phyloP scores from a whole-genome alignment of 169 alveolate species.

The Besnoitia besnoiti region DNA sequence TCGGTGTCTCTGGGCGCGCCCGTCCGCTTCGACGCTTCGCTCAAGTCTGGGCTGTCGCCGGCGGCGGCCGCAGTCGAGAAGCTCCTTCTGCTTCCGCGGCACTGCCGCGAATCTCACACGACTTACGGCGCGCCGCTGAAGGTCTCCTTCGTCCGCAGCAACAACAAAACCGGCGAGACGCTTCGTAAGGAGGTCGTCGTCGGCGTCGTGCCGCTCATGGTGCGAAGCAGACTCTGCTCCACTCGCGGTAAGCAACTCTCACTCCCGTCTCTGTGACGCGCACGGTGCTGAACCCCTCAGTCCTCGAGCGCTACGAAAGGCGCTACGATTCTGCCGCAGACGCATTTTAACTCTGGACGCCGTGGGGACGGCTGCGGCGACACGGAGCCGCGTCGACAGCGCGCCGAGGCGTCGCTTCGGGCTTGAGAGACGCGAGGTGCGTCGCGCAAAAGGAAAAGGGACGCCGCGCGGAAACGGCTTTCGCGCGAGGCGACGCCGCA shows the following conservation, averaged over 20 bases:
- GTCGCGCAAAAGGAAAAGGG: too few relatives aligned
- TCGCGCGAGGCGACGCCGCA: too few relatives aligned
- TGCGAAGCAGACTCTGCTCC: conserved; percentile 92
- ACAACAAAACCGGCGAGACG: conserved; percentile 48
- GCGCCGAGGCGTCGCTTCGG: too few relatives aligned
- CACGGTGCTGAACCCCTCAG: too few relatives aligned
- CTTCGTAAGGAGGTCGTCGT: conserved; percentile 74
- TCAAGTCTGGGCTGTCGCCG: background rate
- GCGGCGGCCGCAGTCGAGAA: background rate
- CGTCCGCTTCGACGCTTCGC: background rate
- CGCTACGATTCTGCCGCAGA: too few relatives aligned
- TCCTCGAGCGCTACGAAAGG: too few relatives aligned
- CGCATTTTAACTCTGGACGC: too few relatives aligned
- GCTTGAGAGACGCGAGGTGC: too few relatives aligned
- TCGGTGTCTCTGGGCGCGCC: conserved; percentile 43
- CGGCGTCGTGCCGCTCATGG: conserved; percentile 98
- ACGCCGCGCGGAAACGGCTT: too few relatives aligned
- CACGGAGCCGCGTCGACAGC: too few relatives aligned
- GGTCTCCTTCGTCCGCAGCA: conserved; percentile 48
- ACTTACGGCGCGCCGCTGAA: conserved; percentile 71
- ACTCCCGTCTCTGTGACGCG: too few relatives aligned
- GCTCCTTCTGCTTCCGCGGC: conserved; percentile 57
- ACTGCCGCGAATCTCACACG: conserved; percentile 69
- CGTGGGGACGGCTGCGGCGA: too few relatives aligned
- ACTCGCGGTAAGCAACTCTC: background rate